Evolutionary conservation across 176 grass and related monocot species (phyloP), one percentile per base, ranked within the genome.

Genomic region (Oryza punctata): DNA sequence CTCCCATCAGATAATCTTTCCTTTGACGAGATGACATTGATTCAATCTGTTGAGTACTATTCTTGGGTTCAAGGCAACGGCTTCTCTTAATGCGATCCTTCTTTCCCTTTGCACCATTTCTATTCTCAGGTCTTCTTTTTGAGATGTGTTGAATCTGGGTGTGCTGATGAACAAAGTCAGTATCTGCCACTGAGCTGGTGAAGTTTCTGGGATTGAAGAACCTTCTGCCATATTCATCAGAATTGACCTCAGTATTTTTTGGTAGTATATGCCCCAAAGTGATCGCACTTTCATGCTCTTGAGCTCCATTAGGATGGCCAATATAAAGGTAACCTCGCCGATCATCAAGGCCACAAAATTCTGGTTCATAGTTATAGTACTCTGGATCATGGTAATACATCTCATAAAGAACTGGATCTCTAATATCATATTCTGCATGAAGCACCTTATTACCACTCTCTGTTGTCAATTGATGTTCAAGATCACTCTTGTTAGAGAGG

Each of bases 361-460:
- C 71, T 76, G 47, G 71, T 30, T 76, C 82, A 21, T 82, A 35
- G 54, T 59, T 59, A 14, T 82, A 35, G 84, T 50, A 84, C 63
- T 25, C 69, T 19, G 63, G 44, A 80, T 87, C 75, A 50, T 67
- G 65, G 68, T 83, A 90, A 75, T 87, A 80, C 80, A 28, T 15
- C 32, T 66, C 67, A 87, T 84, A 87, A 70, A 4, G 41, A 79
- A 40, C 21, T 63, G 67, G 37, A 38, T 75, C 80, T 57, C 65
- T 64, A 25, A 49, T 14, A 87, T 32, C 47, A 90, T 73, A 37
- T 61, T 83, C 41, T 28, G 38, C 32, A 79, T 63, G 33, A 87
- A 50, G 75, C 30, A 69, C 23, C 16, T 83, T n/a, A 29, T 69
- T 12, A 33, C 70, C 29, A 43, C 69, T 84, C 84, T 78, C 68